Evolutionary conservation across 108 stramenopile species (phyloP), one percentile per base, ranked within the genome.

Genomic region (Cyclostephanos tholiformis): DNA sequence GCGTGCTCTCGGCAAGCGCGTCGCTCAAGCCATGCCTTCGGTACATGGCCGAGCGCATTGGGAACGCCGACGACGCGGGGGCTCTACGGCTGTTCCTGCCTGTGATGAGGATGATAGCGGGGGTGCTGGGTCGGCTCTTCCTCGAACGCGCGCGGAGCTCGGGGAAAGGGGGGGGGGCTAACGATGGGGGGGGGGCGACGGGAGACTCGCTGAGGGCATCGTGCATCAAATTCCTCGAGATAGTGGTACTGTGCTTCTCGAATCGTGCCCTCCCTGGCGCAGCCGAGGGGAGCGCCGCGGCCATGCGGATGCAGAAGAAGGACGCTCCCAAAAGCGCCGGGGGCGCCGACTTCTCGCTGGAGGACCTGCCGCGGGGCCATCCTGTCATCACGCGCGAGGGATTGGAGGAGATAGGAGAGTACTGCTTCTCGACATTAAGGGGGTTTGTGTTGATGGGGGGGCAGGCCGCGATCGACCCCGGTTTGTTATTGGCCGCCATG

Each of bases 211-310:
- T 96, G 36, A 76, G 88, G 63, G 82, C 87, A 72, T 84, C 95
- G 6, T 92, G 89, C 61, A 80, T 96, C 74, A 96, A 96, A 67
- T 96, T 96, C 78, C 64, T 93, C 52, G 95, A 96, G 79, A 96
- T 91, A 72, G 88, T 96, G 17, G 83, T 89, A 23, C 44, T 93
- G 32, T 90, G 91, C 71, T 94, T 93, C 74, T 94, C 93, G 23
- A 79, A 75, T 22, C 89, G 87, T 53, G 86, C 86, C 20, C 74
- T 89, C 49, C 87, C 88, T 41, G 71, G 81, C 29, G 73, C 72
- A 26, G 64, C 44, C 17, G 68, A 48, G 23, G 69, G 59, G 32
- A 50, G 65, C 77, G 43, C 71, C 81, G 65, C 79, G 76, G 75
- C 73, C 29, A 58, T 67, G 46, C n/a, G 81, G 63, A 78, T 72